Evolutionary conservation across 768 basidiomycete genomes (phyloP), one percentile per base, ranked within the genome.

Genomic region (Austroboletus eburneus): DNA sequence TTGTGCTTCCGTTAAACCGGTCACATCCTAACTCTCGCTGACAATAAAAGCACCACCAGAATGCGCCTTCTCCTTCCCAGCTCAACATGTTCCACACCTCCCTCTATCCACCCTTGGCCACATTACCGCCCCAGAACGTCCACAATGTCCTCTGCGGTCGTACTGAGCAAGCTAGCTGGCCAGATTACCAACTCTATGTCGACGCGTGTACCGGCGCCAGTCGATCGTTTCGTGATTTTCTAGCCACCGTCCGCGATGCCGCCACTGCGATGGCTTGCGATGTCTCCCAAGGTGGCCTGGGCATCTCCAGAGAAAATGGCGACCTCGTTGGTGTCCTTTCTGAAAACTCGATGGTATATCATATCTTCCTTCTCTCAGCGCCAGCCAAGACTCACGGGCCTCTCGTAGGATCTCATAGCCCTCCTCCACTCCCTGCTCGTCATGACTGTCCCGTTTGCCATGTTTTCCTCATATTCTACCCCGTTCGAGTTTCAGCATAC

Each of bases 251-350:
- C 0, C 67, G 71, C 9, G 71, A 79, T 41, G 75, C 76, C 14
- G 76, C 80, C 3, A 84, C 83, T 0, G 82, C 77, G 0, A 68
- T 87, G 12, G 75, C 67, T 3, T 59, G 67, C n/a, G 69, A 76
- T 5, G 48, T 66, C 12, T 52, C 65, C 0, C 59, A 74, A 16
- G 83, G 83, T 1, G 84, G 87, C 0, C 67, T 85, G 1, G 83
- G 76, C 0, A 57, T 89, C 10, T 56, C 63, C 5, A 61, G 63
- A 0, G 69, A 68, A 34, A 68, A 74, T 17, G 71, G 70, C 0
- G 81, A 85, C 43, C 76, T 87, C 20, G 71, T 87, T 17, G 87
- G 84, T 6, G 77, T 90, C 14, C 74, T 87, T 58, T 79, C 78
- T 62, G 75, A 83, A 38, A 90, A 89, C 58, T 81, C 76, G 29